phyloP scores from a whole-genome alignment of 371 early-diverging fungal genomes.

The Mortierella sp. region DNA sequence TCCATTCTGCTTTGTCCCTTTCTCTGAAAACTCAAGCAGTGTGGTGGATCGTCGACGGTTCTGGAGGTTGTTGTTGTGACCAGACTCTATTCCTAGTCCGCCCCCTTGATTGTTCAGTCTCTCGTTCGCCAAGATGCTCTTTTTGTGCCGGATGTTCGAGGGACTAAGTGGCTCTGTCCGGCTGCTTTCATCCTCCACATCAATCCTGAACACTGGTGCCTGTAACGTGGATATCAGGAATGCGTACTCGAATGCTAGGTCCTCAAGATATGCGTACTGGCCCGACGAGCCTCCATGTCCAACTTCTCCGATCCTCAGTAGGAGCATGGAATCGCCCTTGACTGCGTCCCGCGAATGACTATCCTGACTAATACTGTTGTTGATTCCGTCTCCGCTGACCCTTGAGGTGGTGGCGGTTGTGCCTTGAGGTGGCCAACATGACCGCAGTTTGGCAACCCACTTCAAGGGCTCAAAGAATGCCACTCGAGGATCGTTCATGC shows the following conservation, averaged over 20 bases:
- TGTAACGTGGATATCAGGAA: conserved; percentile 58
- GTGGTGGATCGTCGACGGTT: conserved; percentile 39
- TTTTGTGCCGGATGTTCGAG: conserved; percentile 28
- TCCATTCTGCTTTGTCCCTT: conserved; percentile 36
- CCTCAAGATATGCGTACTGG: conserved; percentile 66
- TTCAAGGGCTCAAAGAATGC: conserved; percentile 67
- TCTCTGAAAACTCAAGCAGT: conserved; percentile 36
- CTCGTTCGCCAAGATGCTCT: conserved; percentile 29
- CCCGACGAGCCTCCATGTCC: conserved; percentile 71
- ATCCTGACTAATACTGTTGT: not conserved
- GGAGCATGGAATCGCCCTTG: conserved; percentile 41
- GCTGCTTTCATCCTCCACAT: conserved; percentile 19
- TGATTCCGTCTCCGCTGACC: not conserved
- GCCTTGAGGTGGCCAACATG: conserved; percentile 35
- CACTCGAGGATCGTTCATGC: conserved; percentile 76
- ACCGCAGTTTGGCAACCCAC: conserved; percentile 66
- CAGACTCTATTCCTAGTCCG: conserved; percentile 20
- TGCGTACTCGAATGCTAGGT: conserved; percentile 69
- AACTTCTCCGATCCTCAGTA: conserved; percentile 64
- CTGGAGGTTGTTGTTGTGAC: conserved; percentile 1
- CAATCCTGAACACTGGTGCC: conserved; percentile 46
- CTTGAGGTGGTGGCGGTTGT: not conserved
- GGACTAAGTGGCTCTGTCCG: conserved; percentile 16
- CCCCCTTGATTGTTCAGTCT: conserved; percentile 14
- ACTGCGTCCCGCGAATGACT: not conserved